These are phyloP conservation scores for Colletotrichum camelliae DNA, from an alignment of 2,329 filamentous ascomycete species.

Conservation along the genomic window DNA sequence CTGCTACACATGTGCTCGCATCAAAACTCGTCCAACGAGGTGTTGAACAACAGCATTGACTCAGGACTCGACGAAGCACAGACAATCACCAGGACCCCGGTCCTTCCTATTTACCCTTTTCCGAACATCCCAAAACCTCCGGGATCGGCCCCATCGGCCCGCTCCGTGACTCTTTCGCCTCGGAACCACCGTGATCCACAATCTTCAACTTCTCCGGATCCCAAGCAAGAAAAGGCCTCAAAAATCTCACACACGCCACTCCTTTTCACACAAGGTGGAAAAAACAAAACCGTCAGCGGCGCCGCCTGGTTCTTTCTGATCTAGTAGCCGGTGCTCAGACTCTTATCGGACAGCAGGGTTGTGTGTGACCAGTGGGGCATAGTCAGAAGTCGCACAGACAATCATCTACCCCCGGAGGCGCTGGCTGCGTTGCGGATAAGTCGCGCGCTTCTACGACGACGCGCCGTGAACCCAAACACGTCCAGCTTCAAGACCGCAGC, in stretches of 20 bases:
- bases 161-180: not conserved
- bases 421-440: not conserved
- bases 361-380: not conserved
- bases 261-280: not conserved
- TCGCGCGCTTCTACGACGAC: not conserved
- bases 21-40: not conserved
- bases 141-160: slow-evolving; percentile 8
- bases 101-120: not conserved
- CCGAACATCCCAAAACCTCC: not conserved
- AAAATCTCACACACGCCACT: not conserved
- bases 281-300: not conserved
- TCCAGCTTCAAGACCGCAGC: not conserved
- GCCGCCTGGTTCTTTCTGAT: not conserved
- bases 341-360: not conserved
- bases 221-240: not conserved
- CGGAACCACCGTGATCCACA: not conserved
- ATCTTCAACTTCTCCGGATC: not conserved
- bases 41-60: not conserved
- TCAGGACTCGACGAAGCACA: not conserved
- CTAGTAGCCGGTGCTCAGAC: not conserved
- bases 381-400: not conserved
- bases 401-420: not conserved
- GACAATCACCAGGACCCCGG: not conserved
- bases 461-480: not conserved
- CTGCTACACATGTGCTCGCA: not conserved